phyloP scores from a whole-genome alignment of 2,329 filamentous ascomycete genomes.

The Beauveria pseudobassiana region DNA sequence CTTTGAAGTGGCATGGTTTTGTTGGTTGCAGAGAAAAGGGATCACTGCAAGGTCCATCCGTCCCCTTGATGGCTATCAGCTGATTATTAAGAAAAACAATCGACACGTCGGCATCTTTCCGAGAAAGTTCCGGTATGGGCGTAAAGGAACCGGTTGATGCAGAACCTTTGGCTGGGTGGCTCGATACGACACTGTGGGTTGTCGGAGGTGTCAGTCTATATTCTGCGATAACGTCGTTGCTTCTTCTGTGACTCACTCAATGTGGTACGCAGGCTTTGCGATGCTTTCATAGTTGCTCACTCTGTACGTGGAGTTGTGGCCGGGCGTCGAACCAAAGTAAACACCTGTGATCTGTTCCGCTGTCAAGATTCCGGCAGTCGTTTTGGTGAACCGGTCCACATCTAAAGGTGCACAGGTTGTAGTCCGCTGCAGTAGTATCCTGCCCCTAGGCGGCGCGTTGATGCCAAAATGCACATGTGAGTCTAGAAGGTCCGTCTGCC shows the following conservation, averaged over 20 bases:
- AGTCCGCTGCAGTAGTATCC: not conserved
- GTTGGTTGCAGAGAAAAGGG: constrained; percentile 10
- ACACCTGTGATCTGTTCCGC: not conserved
- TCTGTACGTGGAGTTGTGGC: constrained; percentile 1
- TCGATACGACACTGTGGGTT: not conserved
- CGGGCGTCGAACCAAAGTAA: not conserved
- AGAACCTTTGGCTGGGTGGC: not conserved
- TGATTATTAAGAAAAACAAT: constrained; percentile 11
- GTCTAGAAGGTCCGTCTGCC: not conserved
- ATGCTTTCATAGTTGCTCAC: constrained; percentile 3
- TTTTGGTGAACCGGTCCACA: not conserved
- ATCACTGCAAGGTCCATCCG: constrained; percentile 5
- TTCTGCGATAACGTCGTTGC: not conserved
- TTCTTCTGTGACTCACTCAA: not conserved
- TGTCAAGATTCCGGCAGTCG: not conserved
- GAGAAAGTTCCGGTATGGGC: not conserved
- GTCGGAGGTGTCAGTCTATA: not conserved
- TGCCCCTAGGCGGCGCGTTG: not conserved
- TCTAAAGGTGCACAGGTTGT: not conserved
- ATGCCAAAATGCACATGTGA: not conserved
- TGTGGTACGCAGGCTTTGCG: constrained; percentile 1
- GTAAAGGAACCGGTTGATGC: not conserved
- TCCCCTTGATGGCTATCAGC: constrained; percentile 3
- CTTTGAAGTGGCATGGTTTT: not conserved
- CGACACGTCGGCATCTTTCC: constrained; percentile 9